Conservation (phyloP, 305 asterid genomes). For the Solanum hybrid region DNA sequence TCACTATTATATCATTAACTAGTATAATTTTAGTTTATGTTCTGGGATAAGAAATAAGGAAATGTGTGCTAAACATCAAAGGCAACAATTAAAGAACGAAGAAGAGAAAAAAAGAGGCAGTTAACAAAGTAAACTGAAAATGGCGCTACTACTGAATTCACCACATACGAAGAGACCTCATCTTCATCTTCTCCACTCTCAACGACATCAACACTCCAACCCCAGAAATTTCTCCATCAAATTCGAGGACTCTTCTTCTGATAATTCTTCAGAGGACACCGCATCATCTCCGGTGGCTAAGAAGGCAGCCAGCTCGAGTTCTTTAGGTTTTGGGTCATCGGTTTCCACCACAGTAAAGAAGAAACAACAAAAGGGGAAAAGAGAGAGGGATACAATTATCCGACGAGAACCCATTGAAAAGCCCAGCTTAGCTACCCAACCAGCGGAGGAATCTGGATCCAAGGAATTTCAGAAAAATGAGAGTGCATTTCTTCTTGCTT, state of each 20-base stretch:
- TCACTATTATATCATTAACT: background rate
- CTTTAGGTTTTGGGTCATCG: conserved; percentile 30
- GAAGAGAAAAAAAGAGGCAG: background rate
- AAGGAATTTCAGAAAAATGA: conserved; percentile 58
- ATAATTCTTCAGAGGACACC: conserved; percentile 12
- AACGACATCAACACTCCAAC: background rate
- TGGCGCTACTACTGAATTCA: conserved; percentile 32
- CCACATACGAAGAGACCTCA: conserved; percentile 11
- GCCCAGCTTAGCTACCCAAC: conserved; percentile 40
- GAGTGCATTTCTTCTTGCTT: conserved; percentile 80
- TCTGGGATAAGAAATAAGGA: background rate
- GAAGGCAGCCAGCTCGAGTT: conserved; percentile 12
- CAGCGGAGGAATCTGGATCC: conserved; percentile 35
- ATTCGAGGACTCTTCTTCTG: conserved; percentile 20
- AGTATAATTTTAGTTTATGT: too few species aligned
- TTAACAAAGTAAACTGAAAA: conserved; percentile 18
- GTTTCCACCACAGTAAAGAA: conserved; percentile 9
- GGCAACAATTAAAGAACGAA: background rate
- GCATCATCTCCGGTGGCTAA: conserved; percentile 15
- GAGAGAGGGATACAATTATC: conserved; percentile 53
- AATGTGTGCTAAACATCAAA: background rate
- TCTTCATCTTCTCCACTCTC: conserved; percentile 8
- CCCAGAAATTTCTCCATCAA: conserved; percentile 6
- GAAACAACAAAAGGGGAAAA: conserved; percentile 44
- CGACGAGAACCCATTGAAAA: conserved; percentile 57